Evolutionary conservation across 2,329 filamentous ascomycete genomes (phyloP).

Genomic region (Pestalotiopsis sp.): DNA sequence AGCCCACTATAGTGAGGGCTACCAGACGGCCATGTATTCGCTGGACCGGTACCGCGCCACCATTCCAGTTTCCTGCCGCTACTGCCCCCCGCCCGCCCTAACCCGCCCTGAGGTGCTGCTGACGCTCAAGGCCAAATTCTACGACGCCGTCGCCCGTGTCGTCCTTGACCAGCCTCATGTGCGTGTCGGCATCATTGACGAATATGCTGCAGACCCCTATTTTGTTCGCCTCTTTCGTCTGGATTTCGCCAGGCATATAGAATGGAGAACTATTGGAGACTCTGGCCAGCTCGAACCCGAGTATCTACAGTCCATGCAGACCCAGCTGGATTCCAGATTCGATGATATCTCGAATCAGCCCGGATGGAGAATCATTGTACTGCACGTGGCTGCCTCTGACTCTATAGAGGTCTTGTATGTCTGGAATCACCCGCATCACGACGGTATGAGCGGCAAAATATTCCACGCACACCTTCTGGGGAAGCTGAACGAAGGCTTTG

Average conservation of each 20-base stretch:
- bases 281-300: constrained; percentile 9
- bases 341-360: constrained; percentile 16
- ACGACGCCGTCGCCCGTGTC: constrained; percentile 17
- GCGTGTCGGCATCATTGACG: constrained; percentile 22
- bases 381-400: constrained; percentile 3
- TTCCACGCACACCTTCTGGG: constrained; percentile 19
- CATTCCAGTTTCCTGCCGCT: constrained; percentile 23
- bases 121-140: constrained; percentile 15
- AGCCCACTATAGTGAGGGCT: constrained; percentile 19
- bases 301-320: constrained; percentile 5
- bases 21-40: constrained; percentile 25
- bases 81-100: constrained; percentile 19
- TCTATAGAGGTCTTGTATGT: constrained; percentile 22
- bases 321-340: constrained; percentile 21
- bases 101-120: constrained; percentile 3
- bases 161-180: constrained; percentile 21
- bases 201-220: constrained; percentile 16
- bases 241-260: constrained; percentile 21
- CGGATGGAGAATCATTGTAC: constrained; percentile 22
- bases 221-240: constrained; percentile 22
- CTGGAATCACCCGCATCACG: constrained; percentile 22
- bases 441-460: constrained; percentile 26
- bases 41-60: constrained; percentile 23
- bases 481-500: background rate
- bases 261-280: constrained; percentile 18